Base-by-base conservation (phyloP, 176 grass and related monocot species). In the Panicum miliaceum region DNA sequence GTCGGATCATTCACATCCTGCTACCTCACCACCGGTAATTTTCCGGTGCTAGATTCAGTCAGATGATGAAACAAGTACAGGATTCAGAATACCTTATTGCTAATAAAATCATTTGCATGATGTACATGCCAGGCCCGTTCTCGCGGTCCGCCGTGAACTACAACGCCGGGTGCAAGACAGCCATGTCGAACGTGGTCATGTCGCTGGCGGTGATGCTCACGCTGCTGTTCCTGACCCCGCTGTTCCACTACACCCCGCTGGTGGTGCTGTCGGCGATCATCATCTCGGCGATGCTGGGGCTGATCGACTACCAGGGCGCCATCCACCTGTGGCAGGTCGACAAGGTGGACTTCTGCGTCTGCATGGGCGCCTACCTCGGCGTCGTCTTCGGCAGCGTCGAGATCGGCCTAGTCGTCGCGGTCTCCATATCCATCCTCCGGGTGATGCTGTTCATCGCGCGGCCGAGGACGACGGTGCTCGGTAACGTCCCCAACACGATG, bases 301-400 rank as follows among this genome's bases (percentile, higher is more conserved):
- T 98, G 5, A 94, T 98, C 50, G 96, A 98, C 87, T 98, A 92
- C 86, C 87, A 81, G 87, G 91, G 72, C 1, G 87, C 91, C 18
- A 36, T 89, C 20, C 91, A 98, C 88, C 93, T 98, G 7, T 98
- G 96, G 96, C 87, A 68, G 12, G 93, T 98, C 12, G 96, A 98
- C 89, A 98, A 98, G 88, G 84, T 98, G 12, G 96, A 98, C 89
- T 98, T 98, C 80, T 95, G 91, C 76, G 96, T 95, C 18, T 98
- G 96, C 79, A 3, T 92, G 7, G 93, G 89, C 60, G 96, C 96
- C 1, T 98, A 92, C 92, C 64, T 98, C 20, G 96, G 96, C 38
- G 96, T 98, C 82, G 93, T 98, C 74, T 94, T 98, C 84, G 93
- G 85, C 62, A 95, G 93, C 72, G 91, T 98, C 32, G 91, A 98